These are phyloP conservation scores for Mycena floridula DNA, from an alignment of 768 basidiomycete species.

Conservation along the genomic window DNA sequence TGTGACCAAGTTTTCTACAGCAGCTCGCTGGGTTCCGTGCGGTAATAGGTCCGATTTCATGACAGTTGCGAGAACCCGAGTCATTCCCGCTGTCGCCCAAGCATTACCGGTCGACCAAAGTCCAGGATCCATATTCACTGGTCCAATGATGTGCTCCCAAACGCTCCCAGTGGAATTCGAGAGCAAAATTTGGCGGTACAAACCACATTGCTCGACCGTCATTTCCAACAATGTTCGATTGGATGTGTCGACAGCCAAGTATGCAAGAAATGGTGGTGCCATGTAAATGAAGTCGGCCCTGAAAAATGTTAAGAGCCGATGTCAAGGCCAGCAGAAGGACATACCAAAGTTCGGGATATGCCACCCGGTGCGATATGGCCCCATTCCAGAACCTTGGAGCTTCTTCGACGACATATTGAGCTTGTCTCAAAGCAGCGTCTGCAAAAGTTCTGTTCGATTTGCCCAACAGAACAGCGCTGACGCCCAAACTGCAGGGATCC, in stretches of 20 bases:
- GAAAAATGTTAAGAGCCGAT: background rate
- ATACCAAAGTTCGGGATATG: constrained; percentile 36
- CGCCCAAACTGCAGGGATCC: constrained; percentile 43
- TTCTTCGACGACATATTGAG: constrained; percentile 24
- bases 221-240: constrained; percentile 29
- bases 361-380: constrained; percentile 39
- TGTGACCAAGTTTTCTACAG: constrained; percentile 22
- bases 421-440: constrained; percentile 23
- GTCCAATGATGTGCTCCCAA: constrained; percentile 30
- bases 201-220: constrained; percentile 40
- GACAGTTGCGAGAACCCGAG: constrained; percentile 31
- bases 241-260: constrained; percentile 54
- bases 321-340: background rate
- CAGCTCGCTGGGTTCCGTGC: constrained; percentile 14
- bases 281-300: constrained; percentile 41
- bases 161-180: constrained; percentile 14
- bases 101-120: constrained; percentile 17
- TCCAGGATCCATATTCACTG: constrained; percentile 12
- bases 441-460: constrained; percentile 26
- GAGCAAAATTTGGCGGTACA: constrained; percentile 26
- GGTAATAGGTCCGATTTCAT: constrained; percentile 29
- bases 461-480: constrained; percentile 38
- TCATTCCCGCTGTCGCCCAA: constrained; percentile 17
- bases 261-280: constrained; percentile 83
- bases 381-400: constrained; percentile 36